phyloP scores from a whole-genome alignment of 2,329 filamentous ascomycete species.

The Aspergillus pseudonomiae region DNA sequence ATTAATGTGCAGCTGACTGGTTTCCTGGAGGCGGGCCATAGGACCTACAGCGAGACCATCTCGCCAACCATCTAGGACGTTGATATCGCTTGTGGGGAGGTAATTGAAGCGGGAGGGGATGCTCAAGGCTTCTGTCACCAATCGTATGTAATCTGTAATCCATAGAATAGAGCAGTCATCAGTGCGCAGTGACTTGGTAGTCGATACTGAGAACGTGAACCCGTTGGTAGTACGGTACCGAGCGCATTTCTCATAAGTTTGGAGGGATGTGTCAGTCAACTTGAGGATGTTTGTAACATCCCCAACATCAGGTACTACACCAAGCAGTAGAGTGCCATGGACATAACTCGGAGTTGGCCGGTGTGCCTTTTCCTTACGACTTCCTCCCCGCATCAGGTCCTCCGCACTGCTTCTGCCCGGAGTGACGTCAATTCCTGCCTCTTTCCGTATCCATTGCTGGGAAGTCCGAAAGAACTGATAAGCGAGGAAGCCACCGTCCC shows the following conservation, averaged over 20 bases:
- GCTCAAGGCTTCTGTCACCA: not conserved
- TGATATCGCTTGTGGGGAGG: conserved; percentile 8
- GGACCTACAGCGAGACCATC: not conserved
- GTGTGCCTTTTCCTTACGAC: not conserved
- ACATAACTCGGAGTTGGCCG: too few relatives aligned
- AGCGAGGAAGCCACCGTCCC: not conserved
- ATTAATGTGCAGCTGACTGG: not conserved
- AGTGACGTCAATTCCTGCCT: not conserved
- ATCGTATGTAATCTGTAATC: not conserved
- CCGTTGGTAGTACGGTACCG: not conserved
- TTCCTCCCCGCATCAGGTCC: not conserved
- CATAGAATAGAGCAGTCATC: not conserved
- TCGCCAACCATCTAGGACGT: not conserved
- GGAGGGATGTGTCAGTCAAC: not conserved
- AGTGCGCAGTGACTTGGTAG: not conserved
- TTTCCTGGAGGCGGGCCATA: not conserved
- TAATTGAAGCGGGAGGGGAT: too few relatives aligned
- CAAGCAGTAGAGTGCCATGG: too few relatives aligned
- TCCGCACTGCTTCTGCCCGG: not conserved
- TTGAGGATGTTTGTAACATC: not conserved
- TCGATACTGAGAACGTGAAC: not conserved
- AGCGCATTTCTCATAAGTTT: not conserved
- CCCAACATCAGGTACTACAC: not conserved
- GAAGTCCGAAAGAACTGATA: not conserved
- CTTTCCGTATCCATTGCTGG: not conserved